These are phyloP conservation scores for Kwoniella bestiolae DNA, from an alignment of 768 basidiomycete species.

Conservation along the genomic window DNA sequence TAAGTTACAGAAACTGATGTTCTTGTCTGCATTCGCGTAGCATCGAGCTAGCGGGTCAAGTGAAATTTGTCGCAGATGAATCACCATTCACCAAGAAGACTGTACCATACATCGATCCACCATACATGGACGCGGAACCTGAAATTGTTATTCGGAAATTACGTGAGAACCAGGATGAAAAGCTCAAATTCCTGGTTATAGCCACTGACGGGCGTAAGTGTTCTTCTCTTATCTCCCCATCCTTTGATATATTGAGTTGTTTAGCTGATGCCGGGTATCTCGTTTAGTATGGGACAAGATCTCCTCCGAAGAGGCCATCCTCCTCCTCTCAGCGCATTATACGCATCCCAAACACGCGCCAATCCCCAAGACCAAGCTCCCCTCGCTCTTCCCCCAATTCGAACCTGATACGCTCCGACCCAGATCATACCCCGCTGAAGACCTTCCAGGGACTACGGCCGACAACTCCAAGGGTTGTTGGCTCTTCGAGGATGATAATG, in stretches of 20 bases:
- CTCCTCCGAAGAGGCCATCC: conserved; percentile 32
- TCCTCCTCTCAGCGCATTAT: conserved; percentile 28
- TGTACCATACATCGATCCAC: conserved; percentile 11
- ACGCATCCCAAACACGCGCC: conserved; percentile 9
- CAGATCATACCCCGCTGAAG: conserved; percentile 18
- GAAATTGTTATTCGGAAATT: conserved; percentile 29
- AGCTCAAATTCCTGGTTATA: conserved; percentile 31
- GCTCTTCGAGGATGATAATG: conserved; percentile 36
- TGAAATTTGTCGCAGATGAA: neutral
- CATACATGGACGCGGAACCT: conserved; percentile 33
- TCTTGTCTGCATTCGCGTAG: neutral
- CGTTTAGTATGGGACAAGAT: conserved; percentile 37
- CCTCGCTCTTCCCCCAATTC: neutral
- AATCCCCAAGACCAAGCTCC: conserved; percentile 16
- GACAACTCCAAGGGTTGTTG: conserved; percentile 15
- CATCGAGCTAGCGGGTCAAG: neutral
- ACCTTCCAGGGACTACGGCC: neutral
- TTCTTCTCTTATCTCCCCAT: no score
- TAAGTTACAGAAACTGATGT: neutral
- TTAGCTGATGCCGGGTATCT: neutral
- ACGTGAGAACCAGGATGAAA: conserved; percentile 24
- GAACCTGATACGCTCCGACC: neutral
- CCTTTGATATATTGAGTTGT: no score
- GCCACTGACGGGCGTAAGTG: conserved; percentile 42
- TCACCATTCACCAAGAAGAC: neutral